Base-by-base conservation (phyloP, 2,329 filamentous ascomycete genomes). In the Trichoderma atroviride region DNA sequence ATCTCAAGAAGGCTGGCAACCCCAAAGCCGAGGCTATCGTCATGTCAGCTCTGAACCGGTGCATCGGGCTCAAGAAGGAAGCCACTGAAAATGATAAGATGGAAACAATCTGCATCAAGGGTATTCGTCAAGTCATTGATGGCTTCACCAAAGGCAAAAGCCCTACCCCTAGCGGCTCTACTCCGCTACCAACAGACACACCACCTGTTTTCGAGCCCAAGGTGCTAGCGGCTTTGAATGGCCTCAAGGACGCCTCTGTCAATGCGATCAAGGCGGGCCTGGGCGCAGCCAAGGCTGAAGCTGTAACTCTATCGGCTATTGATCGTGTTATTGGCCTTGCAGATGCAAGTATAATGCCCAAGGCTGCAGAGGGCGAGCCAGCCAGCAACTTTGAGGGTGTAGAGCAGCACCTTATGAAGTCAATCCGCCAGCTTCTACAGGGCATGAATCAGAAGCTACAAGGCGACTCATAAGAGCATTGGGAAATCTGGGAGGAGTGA, bases 31-130 rank as follows among this genome's bases (percentile, higher is more conserved):
- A 85, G 69, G 82, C 81, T 29, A 81, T 86, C 29, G 83, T 85
- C 70, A 84, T 86, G 80, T 85, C 84, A 7, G 85, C 85, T 14
- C 78, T 87, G 71, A 86, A 86, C 71, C 83, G 84, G 31, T 83
- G 81, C 56, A 76, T 86, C 11, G 84, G 84, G 0, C 79, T 87
- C 58, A 82, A 85, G 70, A 79, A 79, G 29, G 78, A 79, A 53
- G 79, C 80, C 7, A 82, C 81, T 0, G 82, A 82, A 53, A 81
- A 82, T 65, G 81, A 84, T 47, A 79, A 80, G 69, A 80, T 86
- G 75, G 85, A 86, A 71, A 75, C 78, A 35, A 83, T 85, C 47
- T 83, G 81, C 56, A 83, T 83, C 61, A 81, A 80, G 70, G 81
- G 80, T 33, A 80, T 83, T 52, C 74, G 77, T 29, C 78, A 80